Base-by-base conservation (phyloP, 129 eudicot genomes). In the Flaveria ramosissima region DNA sequence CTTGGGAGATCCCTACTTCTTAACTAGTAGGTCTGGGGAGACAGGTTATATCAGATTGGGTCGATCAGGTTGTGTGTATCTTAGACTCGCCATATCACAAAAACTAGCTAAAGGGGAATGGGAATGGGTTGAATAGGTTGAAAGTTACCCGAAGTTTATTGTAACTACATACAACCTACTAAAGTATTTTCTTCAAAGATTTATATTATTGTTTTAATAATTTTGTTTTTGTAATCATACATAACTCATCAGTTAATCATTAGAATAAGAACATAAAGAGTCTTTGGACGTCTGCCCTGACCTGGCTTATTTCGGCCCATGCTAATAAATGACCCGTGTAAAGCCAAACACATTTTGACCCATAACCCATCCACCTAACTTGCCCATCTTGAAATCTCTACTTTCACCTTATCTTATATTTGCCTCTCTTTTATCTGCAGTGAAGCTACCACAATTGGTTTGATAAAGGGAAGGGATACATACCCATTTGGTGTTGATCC, bases 401-500 rank as follows among this genome's bases (percentile, higher is more conserved):
- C 65, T 64, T 80, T 70, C 67, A 60, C 61, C 23, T 8, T 46
- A 27, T 55, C 76, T 71, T 71, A 51, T 71, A 52, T 30, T 12
- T 52, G 68, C 32, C 36, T 19, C 68, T 45, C 36, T 47, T n/a
- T 74, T 48, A 5, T 73, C 14, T 87, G 82, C 85, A 92, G 98
- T 70, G 96, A 90, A 76, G 85, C 98, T 42, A 84, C 98, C 17
- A 78, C 92, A 26, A 85, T 81, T 52, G 98, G 98, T 70, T 78
- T 92, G 92, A 88, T 92, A 63, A 90, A 92, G 84, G 93, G 72
- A 11, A 81, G 98, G 71, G 92, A 86, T 56, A 87, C 98, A 51
- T 92, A 92, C 77, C 98, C 98, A 14, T 92, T 92, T 80, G 98
- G 98, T 13, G 85, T 86, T 80, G 98, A 92, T 82, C 98, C 96